Evolutionary conservation across 2,329 filamentous ascomycete genomes (phyloP), one percentile per base, ranked within the genome.

Genomic region (Alternaria sp.): DNA sequence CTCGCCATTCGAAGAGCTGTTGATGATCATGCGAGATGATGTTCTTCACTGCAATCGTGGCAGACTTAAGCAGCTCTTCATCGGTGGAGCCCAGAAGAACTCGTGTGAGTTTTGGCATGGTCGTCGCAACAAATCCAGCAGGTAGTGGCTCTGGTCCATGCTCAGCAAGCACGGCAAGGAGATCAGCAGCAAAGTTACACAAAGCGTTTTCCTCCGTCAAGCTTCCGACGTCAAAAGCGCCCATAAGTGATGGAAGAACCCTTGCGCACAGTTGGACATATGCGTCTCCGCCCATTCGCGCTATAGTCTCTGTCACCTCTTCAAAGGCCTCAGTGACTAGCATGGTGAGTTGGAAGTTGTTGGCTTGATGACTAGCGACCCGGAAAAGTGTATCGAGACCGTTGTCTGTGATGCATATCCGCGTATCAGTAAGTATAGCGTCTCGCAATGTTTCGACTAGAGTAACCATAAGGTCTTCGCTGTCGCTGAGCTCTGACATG

Each of bases 291-390:
- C 87, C 87, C 60, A 81, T 80, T 13, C 88, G 86, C 2, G 90
- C 81, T 58, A 96, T 85, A 1, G 82, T 84, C 50, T 85, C 82
- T 5, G 93, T 90, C 56, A 97, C 88, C 41, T 95, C 92, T 76
- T 98, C 94, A 72, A 99, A 96, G 0, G 92, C 89, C 78, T 99
- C 95, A 34, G 87, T 90, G 24, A 98, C 90, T 51, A 97, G 82
- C 80, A 93, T 89, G 0, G 90, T 92, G 45, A 97, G 86, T 76
- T 97, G 93, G 80, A 96, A 96, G 79, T 96, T 98, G 60, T 86
- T 87, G 0, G 94, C 91, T 28, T 93, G 93, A 72, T 93, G 88
- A 75, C 92, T 95, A 23, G 93, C 94, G 60, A 98, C 87, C 52
- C 90, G 86, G 80, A 99, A 98, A 8, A 99, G 85, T 13, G 93